Percentiles rank a stretch among this genome's conserved stretches.
phyloP scores from a whole-genome alignment of 2,329 filamentous ascomycete species.

The Hypoxylon rubiginosum region DNA sequence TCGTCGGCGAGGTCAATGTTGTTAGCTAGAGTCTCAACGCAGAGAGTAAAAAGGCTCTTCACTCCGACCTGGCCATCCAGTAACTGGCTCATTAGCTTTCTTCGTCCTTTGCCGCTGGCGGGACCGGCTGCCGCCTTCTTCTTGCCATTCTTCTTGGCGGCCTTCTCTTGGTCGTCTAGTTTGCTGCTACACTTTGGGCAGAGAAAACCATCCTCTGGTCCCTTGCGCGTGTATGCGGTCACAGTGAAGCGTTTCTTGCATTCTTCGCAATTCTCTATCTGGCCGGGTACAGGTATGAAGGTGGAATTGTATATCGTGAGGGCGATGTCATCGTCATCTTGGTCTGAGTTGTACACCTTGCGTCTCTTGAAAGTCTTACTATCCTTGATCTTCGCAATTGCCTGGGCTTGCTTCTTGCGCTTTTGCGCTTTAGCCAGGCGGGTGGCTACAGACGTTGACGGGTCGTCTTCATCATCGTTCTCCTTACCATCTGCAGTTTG shows the following conservation, averaged over 20 bases:
- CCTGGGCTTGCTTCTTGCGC: constrained; percentile 66
- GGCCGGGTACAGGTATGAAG: constrained; percentile 76
- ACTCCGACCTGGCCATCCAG: constrained; percentile 81
- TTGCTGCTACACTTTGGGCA: constrained; percentile 86
- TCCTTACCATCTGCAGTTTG: constrained; percentile 32
- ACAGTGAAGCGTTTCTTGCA: constrained; percentile 94
- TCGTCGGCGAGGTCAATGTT: constrained; percentile 74
- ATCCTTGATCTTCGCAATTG: constrained; percentile 73
- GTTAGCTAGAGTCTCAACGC: constrained; percentile 72
- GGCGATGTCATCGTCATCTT: constrained; percentile 62
- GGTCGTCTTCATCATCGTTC: constrained; percentile 26
- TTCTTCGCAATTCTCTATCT: constrained; percentile 88
- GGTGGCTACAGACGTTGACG: constrained; percentile 21
- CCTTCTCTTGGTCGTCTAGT: constrained; percentile 74
- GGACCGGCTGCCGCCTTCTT: constrained; percentile 64
- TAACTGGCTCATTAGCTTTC: constrained; percentile 85
- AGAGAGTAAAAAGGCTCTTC: constrained; percentile 75
- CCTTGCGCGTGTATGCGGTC: constrained; percentile 86
- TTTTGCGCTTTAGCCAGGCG: constrained; percentile 53
- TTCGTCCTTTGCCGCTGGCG: constrained; percentile 71
- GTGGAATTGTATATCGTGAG: constrained; percentile 62
- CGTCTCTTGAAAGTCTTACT: constrained; percentile 70
- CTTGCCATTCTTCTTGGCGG: constrained; percentile 65
- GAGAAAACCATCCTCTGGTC: constrained; percentile 86
- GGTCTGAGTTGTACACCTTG: constrained; percentile 54